Evolutionary conservation across 2,329 filamentous ascomycete species (phyloP).

Genomic region (Botrytis sinoallii): DNA sequence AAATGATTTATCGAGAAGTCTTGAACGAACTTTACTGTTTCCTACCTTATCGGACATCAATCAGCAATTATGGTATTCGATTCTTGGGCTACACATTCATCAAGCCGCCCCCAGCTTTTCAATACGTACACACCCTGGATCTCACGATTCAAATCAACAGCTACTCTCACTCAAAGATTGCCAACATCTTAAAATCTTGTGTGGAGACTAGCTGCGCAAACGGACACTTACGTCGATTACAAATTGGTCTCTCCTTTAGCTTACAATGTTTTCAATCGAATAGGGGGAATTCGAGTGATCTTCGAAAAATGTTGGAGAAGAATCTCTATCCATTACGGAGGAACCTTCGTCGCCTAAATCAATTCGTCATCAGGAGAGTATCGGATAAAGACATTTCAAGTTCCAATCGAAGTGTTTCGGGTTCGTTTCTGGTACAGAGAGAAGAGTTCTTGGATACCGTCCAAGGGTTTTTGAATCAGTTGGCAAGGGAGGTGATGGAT

Average conservation of each 20-base stretch:
- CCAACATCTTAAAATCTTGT: slow-evolving; percentile 14
- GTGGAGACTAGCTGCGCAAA: slow-evolving; percentile 17
- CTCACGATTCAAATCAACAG: slow-evolving; percentile 19
- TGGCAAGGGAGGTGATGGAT: slow-evolving; percentile 11
- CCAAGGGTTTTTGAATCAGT: slow-evolving; percentile 15
- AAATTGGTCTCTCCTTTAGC: slow-evolving; percentile 18
- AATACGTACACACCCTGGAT: slow-evolving; percentile 17
- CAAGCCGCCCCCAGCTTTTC: slow-evolving; percentile 14
- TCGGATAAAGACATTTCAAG: slow-evolving; percentile 2
- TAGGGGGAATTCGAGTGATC: slow-evolving; percentile 6
- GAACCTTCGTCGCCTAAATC: slow-evolving; percentile 10
- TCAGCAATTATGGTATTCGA: slow-evolving; percentile 18
- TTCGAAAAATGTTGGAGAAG: slow-evolving; percentile 15
- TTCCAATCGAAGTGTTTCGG: slow-evolving; percentile 7
- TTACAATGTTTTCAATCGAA: slow-evolving; percentile 12
- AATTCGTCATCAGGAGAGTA: slow-evolving; percentile 12
- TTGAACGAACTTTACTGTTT: slow-evolving; percentile 19
- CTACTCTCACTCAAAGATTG: slow-evolving; percentile 18
- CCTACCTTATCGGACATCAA: slow-evolving; percentile 14
- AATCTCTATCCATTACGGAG: slow-evolving; percentile 16
- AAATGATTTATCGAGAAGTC: slow-evolving; percentile 18
- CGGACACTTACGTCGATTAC: slow-evolving; percentile 15
- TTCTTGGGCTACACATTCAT: slow-evolving; percentile 20
- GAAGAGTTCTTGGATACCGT: slow-evolving; percentile 16
- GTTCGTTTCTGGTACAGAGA: slow-evolving; percentile 2